Conservation (phyloP, 1,139 yeast species). For the Insectozyma bohioensis region DNA sequence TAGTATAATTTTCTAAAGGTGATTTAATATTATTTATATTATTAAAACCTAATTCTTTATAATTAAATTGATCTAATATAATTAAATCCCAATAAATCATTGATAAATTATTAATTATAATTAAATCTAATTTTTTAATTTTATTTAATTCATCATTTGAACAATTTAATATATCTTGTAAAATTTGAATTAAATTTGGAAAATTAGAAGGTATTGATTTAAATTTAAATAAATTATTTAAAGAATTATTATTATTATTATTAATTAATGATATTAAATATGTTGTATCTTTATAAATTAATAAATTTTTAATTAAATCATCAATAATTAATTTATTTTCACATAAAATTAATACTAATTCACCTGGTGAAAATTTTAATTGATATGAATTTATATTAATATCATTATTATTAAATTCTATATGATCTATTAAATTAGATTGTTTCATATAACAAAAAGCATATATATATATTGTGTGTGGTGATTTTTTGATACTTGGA, state of each 20-base stretch:
- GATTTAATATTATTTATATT: conserved; percentile 11
- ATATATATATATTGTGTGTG: background rate
- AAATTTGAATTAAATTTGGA: conserved; percentile 4
- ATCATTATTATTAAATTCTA: conserved; percentile 4
- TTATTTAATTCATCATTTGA: background rate
- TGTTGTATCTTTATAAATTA: background rate
- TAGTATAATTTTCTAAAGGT: conserved; percentile 16
- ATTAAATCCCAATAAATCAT: conserved; percentile 35
- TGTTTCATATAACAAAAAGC: conserved; percentile 8
- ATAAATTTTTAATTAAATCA: conserved; percentile 3
- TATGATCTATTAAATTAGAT: conserved; percentile 8
- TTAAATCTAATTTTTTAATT: background rate
- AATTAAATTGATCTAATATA: conserved; percentile 16
- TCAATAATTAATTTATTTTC: conserved; percentile 4
- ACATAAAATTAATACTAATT: conserved; percentile 8
- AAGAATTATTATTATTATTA: background rate
- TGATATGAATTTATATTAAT: no score
- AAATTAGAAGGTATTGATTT: no score
- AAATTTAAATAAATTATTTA: background rate
- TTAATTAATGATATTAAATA: conserved; percentile 7
- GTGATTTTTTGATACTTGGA: no score
- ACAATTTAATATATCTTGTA: conserved; percentile 6
- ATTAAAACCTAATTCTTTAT: conserved; percentile 15
- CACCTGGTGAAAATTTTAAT: background rate
- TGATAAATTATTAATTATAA: conserved; percentile 20